These are phyloP conservation scores for Talaromyces stipitatus DNA, from an alignment of 495 filamentous ascomycete species.

Conservation along the genomic window DNA sequence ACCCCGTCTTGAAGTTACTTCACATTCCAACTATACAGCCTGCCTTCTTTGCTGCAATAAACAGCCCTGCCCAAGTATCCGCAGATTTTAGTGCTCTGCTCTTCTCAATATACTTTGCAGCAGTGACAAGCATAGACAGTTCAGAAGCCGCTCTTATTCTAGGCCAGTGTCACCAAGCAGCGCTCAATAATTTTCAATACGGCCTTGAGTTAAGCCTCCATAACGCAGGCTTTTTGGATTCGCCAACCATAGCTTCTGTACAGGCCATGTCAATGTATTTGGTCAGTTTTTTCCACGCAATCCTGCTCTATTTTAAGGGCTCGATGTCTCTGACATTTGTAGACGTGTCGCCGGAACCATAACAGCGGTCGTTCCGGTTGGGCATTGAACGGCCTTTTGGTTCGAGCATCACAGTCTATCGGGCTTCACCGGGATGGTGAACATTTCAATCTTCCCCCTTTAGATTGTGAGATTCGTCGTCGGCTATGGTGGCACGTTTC, in stretches of 20 bases:
- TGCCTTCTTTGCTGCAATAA: constrained; percentile 29
- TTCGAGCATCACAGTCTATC: constrained; percentile 42
- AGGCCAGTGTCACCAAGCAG: constrained; percentile 16
- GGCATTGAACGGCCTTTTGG: constrained; percentile 35
- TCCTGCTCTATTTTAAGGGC: not conserved
- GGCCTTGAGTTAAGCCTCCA: constrained; percentile 24
- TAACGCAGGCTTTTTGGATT: constrained; percentile 22
- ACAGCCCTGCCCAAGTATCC: constrained; percentile 20
- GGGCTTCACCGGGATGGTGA: constrained; percentile 40
- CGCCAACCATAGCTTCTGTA: constrained; percentile 24
- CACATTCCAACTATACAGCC: constrained; percentile 33
- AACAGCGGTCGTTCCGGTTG: constrained; percentile 38
- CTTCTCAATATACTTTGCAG: constrained; percentile 38
- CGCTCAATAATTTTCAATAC: constrained; percentile 23
- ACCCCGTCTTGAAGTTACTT: constrained; percentile 35
- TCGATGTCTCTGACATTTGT: not conserved
- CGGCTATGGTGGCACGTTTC: constrained; percentile 58
- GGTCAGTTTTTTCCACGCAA: constrained; percentile 11
- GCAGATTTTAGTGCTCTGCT: constrained; percentile 29
- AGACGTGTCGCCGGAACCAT: constrained; percentile 35
- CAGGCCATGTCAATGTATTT: constrained; percentile 30
- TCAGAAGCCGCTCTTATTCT: constrained; percentile 18
- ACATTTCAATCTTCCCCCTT: constrained; percentile 39
- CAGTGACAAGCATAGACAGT: constrained; percentile 23
- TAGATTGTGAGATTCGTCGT: constrained; percentile 66